These are phyloP conservation scores for Aspergillus amoenus DNA, from an alignment of 2,329 filamentous ascomycete species.

Conservation along the genomic window DNA sequence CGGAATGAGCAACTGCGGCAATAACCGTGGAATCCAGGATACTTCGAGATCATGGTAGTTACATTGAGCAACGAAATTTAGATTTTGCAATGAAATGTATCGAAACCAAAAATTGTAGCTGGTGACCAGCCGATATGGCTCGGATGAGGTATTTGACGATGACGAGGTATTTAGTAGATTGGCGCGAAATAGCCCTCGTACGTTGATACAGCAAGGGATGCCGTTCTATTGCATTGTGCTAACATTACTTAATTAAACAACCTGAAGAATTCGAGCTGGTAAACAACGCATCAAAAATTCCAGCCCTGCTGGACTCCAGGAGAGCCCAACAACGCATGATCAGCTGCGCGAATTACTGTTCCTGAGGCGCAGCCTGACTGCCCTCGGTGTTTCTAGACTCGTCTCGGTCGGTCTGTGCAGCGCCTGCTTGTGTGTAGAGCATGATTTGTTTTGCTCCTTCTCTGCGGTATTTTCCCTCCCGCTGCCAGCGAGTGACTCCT, in stretches of 20 bases:
- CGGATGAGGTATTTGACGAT: background rate
- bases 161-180: background rate
- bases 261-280: background rate
- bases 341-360: constrained; percentile 26
- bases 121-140: background rate
- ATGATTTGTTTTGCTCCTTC: background rate
- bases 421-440: background rate
- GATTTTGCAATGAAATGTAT: background rate
- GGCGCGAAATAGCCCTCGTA: background rate
- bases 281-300: background rate
- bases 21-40: background rate
- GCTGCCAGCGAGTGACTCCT: background rate
- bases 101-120: background rate
- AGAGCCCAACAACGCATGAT: constrained; percentile 8
- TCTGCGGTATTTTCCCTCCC: constrained; percentile 7
- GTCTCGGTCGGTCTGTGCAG: background rate
- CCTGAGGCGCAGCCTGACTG: constrained; percentile 4
- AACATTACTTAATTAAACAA: too few species aligned
- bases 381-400: background rate
- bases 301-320: background rate
- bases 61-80: background rate
- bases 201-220: background rate
- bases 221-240: background rate
- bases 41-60: background rate
- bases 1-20: background rate